Percentiles rank a stretch among this genome's conserved stretches.
These are phyloP conservation scores for Malassezia brasiliensis DNA, from an alignment of 1,284 basidiomycete species.

Conservation along the genomic window DNA sequence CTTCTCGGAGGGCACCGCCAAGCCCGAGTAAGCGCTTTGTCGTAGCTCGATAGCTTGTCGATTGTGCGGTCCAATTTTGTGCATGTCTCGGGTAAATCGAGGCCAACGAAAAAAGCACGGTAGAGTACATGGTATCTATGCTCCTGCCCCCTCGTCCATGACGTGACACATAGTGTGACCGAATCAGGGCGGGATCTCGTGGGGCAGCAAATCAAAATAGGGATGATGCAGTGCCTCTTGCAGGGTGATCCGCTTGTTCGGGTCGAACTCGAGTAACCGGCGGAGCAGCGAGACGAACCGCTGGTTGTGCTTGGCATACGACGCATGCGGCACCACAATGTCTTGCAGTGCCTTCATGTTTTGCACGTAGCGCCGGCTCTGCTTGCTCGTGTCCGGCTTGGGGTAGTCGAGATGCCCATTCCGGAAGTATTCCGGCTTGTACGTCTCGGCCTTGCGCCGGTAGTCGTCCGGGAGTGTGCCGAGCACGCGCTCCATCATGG, in stretches of 20 bases:
- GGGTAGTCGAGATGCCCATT: slow-evolving; percentile 81
- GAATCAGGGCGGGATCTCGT: slow-evolving; percentile 33
- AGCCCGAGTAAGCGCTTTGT: slow-evolving; percentile 12
- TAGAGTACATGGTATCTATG: not conserved
- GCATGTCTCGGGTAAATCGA: too few species aligned
- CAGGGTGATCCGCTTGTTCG: slow-evolving; percentile 54
- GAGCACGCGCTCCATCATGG: slow-evolving; percentile 99
- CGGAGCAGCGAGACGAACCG: slow-evolving; percentile 79
- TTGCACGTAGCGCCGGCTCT: slow-evolving; percentile 87
- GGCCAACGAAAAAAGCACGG: not conserved
- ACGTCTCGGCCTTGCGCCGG: slow-evolving; percentile 51
- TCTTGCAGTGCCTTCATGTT: slow-evolving; percentile 75
- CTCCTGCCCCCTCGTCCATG: too few species aligned
- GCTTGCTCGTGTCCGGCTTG: slow-evolving; percentile 69
- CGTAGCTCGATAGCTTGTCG: not conserved
- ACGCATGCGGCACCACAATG: slow-evolving; percentile 57
- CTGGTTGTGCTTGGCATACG: slow-evolving; percentile 53
- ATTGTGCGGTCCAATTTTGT: too few species aligned
- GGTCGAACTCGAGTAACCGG: slow-evolving; percentile 82
- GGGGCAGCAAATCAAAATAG: slow-evolving; percentile 37
- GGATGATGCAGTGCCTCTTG: slow-evolving; percentile 41
- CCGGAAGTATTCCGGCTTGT: slow-evolving; percentile 87
- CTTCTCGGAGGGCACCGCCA: slow-evolving; percentile 42
- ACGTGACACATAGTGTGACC: too few species aligned
- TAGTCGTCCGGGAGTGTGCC: slow-evolving; percentile 87